These are phyloP conservation scores for Aspergillus affinis DNA, from an alignment of 495 filamentous ascomycete species.

Conservation along the genomic window DNA sequence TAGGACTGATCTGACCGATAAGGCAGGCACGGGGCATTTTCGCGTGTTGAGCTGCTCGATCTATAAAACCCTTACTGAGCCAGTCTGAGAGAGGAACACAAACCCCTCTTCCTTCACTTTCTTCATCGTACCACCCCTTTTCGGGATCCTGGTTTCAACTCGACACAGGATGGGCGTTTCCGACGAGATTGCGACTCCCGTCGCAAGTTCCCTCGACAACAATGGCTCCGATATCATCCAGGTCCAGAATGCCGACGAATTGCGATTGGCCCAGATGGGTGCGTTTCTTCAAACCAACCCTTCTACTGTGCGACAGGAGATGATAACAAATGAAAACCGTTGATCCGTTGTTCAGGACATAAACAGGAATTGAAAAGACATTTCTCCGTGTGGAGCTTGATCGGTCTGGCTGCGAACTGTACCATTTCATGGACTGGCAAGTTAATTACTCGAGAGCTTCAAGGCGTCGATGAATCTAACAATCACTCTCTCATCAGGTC, in stretches of 20 bases:
- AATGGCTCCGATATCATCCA: conserved; percentile 15
- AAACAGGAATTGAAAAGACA: conserved; percentile 41
- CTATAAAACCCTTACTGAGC: not conserved
- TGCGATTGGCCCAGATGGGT: conserved; percentile 47
- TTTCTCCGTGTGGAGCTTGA: conserved; percentile 40
- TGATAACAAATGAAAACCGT: not conserved
- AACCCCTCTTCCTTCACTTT: not conserved
- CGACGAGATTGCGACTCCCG: not conserved
- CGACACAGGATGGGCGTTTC: conserved; percentile 1
- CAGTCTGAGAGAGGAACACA: not conserved
- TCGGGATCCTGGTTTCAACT: not conserved
- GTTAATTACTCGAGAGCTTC: not conserved
- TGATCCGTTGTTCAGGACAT: conserved; percentile 27
- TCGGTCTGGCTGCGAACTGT: conserved; percentile 40
- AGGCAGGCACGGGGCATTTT: not conserved
- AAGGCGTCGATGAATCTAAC: not conserved
- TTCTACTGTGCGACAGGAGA: not conserved
- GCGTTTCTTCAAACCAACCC: conserved; percentile 5
- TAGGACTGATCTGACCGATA: not conserved
- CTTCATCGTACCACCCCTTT: not conserved
- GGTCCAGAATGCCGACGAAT: conserved; percentile 35
- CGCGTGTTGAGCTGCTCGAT: not conserved
- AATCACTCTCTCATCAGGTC: conserved; percentile 14
- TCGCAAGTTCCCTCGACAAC: not conserved
- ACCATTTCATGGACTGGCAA: conserved; percentile 44